Base-by-base conservation (phyloP, 129 eudicot species). In the Helianthus tuberosus region DNA sequence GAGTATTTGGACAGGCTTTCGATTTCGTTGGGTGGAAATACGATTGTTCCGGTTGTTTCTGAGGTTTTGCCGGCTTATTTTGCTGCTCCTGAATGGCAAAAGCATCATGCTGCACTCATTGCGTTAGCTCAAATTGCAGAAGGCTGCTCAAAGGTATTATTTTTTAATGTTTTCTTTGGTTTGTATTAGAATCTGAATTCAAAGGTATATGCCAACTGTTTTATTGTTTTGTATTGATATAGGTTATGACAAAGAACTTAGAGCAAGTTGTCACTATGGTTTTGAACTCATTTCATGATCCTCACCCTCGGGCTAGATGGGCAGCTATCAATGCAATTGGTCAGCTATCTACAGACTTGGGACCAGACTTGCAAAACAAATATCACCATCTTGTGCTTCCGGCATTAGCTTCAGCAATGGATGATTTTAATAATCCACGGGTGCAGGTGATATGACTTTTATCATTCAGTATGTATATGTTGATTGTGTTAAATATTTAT, bases 271-370 rank as follows among this genome's bases (percentile, higher is more conserved):
- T 94, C 32, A 81, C 77, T 36, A 94, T 94, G 98, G 91, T 94
- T 3, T 76, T 94, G 83, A 94, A 85, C 72, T 90, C 98, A 8
- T 94, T 94, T 66, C 96, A 91, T 81, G 89, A 90, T 82, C 90
- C 91, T 47, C 98, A 94, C 44, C 97, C 98, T 50, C 97, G 98
- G 61, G 98, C 86, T 46, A 82, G 98, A 60, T 94, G 98, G 98
- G 97, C 98, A 1, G 97, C 98, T 64, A 91, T 94, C 46, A 94
- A 94, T 85, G 97, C 98, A 69, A 76, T 94, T 88, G 97, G 98
- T 64, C 98, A 94, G 81, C 80, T 94, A 7, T 94, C 98, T 57
- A 94, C 98, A 23, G 98, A 94, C 65, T 79, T 94, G 87, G 98
- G 98, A 36, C 98, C 98, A 54, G 96, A 94, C 62, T 83, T 94